Conservation (phyloP, 805 yeast species). For the Candida nitratophila region DNA sequence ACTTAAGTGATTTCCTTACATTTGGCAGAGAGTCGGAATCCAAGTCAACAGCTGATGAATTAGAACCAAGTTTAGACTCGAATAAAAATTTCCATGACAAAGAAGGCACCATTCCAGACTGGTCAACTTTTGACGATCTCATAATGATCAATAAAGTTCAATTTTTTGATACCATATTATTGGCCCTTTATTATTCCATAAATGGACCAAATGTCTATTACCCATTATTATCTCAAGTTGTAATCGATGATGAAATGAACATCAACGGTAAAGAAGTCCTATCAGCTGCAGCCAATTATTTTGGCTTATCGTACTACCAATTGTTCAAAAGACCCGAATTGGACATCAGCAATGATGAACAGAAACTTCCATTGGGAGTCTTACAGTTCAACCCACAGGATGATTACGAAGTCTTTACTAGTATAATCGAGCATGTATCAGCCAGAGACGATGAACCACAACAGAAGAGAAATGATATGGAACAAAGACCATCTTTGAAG, state of each 20-base stretch:
- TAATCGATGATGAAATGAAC: slow-evolving; percentile 12
- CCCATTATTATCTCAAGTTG: slow-evolving; percentile 48
- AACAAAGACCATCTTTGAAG: not conserved
- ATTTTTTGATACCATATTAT: slow-evolving; percentile 46
- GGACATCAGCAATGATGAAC: not conserved
- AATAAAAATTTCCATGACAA: slow-evolving; percentile 47
- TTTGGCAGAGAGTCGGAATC: slow-evolving; percentile 4
- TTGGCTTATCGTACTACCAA: slow-evolving; percentile 39
- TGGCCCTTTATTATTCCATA: slow-evolving; percentile 55
- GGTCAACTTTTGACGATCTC: slow-evolving; percentile 61
- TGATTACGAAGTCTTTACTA: slow-evolving; percentile 5
- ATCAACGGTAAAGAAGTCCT: slow-evolving; percentile 72
- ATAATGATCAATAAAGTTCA: slow-evolving; percentile 44
- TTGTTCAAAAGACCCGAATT: slow-evolving; percentile 22
- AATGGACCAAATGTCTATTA: slow-evolving; percentile 45
- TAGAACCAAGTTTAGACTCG: slow-evolving; percentile 22
- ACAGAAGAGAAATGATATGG: not conserved
- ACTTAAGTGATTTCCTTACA: not conserved
- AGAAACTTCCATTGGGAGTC: not conserved
- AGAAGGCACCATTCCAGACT: slow-evolving; percentile 54
- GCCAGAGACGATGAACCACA: not conserved
- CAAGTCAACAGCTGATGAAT: too few relatives aligned
- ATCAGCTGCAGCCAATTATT: slow-evolving; percentile 49
- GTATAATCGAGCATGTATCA: slow-evolving; percentile 1
- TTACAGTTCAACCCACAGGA: slow-evolving; percentile 11